Evolutionary conservation across 1,284 basidiomycete species (phyloP), one percentile per base, ranked within the genome.

Genomic region (Pyrrhoderma lamaoense): DNA sequence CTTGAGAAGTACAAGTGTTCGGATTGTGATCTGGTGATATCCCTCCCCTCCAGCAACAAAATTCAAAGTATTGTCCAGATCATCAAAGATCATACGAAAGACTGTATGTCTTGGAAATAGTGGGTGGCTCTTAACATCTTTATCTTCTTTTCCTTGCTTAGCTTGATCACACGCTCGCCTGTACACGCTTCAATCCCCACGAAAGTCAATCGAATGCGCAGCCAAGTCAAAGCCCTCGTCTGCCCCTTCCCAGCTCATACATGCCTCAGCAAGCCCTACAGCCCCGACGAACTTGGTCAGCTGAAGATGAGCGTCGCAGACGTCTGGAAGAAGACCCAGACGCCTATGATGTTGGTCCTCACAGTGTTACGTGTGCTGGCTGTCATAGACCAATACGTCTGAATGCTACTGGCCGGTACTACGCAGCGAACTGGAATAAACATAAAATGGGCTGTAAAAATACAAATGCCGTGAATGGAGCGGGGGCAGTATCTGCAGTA

Each of bases 371-470:
- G 16, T 55, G 53, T 42, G 45, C 49, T 18, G 53, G 53, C 22
- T 55, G 53, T 25, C 53, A 55, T 44, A 44, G 53, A 3, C 53
- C 53, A 19, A 55, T 55, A 47, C 49, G 53, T n/a, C 49, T 55
- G 18, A 55, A 55, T 37, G 53, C 49, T 13, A 55, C 53, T 25
- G 53, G 53, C 18, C 40, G 53, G 16, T 55, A 55, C 27, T 55
- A 55, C 21, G 53, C 53, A 2, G 53, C 53, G 21, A 55, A 55
- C 25, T 55, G 53, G 53, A 55, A 55, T 23, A 55, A 55, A 37
- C 53, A 55, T 43, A 55, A 55, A 35, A 55, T 55, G 53, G 53
- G 53, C 21, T 55, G 53, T 45, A 55, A 55, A 45, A 55, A 51
- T 18, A 51, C 53, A 11, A 51, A 55, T 27, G 49, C 49, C 21